These are phyloP conservation scores for Zygoascus hellenicus DNA, from an alignment of 1,139 yeast species.

Conservation along the genomic window DNA sequence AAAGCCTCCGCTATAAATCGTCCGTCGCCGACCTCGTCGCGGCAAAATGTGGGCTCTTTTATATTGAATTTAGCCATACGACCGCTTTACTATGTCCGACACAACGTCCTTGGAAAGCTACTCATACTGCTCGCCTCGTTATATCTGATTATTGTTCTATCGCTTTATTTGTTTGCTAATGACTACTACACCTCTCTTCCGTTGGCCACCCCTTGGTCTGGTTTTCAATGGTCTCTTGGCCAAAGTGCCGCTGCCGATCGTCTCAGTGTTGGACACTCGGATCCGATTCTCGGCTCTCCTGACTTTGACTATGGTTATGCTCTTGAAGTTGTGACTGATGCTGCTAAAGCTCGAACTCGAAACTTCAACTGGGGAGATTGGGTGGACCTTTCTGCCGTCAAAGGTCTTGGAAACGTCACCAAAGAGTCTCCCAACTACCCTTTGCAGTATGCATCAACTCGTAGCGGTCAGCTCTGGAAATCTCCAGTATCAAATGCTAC, in stretches of 20 bases:
- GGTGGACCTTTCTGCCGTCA: slow-evolving; percentile 25
- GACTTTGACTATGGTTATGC: slow-evolving; percentile 11
- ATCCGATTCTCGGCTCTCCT: neutral
- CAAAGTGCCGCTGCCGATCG: neutral
- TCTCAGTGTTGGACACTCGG: neutral
- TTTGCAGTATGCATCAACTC: neutral
- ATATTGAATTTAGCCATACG: slow-evolving; percentile 4
- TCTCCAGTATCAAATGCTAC: slow-evolving; percentile 12
- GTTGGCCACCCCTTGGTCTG: slow-evolving; percentile 2
- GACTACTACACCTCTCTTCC: slow-evolving; percentile 14
- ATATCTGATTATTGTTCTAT: slow-evolving; percentile 20
- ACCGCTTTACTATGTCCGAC: slow-evolving; percentile 14
- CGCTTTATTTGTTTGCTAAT: slow-evolving; percentile 21
- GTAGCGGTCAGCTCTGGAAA: slow-evolving; percentile 3
- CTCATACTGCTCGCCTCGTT: slow-evolving; percentile 19
- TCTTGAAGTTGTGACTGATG: slow-evolving; percentile 16
- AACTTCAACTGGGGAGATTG: slow-evolving; percentile 34
- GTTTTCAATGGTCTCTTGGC: slow-evolving; percentile 7
- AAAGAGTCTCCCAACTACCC: neutral
- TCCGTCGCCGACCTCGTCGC: neutral
- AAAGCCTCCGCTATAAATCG: neutral
- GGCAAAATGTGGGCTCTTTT: neutral
- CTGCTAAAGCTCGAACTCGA: neutral
- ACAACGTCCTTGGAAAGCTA: slow-evolving; percentile 17
- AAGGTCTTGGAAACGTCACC: slow-evolving; percentile 14